phyloP scores from a whole-genome alignment of 2,329 filamentous ascomycete genomes.

The Acrocalymma vagum region DNA sequence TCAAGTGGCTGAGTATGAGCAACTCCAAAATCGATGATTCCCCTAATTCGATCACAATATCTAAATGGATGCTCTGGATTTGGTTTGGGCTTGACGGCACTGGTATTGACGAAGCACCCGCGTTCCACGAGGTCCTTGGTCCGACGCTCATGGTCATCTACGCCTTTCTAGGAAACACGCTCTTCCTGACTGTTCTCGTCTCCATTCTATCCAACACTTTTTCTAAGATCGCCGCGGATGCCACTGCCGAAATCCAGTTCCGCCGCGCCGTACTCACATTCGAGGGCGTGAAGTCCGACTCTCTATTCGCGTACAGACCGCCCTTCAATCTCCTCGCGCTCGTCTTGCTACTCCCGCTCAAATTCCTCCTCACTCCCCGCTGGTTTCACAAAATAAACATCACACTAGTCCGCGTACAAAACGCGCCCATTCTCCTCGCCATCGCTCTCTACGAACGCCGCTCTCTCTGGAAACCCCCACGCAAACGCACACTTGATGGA shows the following conservation, averaged over 20 bases:
- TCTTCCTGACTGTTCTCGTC: conserved; percentile 88
- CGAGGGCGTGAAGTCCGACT: conserved; percentile 85
- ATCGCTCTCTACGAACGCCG: conserved; percentile 77
- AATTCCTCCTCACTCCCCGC: conserved; percentile 78
- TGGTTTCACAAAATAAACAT: conserved; percentile 95
- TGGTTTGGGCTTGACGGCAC: conserved; percentile 86
- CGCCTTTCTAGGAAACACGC: conserved; percentile 84
- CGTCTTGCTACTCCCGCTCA: conserved; percentile 76
- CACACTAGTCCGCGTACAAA: conserved; percentile 75
- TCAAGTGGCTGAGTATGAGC: conserved; percentile 74
- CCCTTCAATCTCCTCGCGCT: conserved; percentile 86
- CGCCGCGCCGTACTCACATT: conserved; percentile 82
- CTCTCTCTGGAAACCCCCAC: conserved; percentile 68
- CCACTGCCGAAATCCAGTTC: conserved; percentile 84
- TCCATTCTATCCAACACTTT: conserved; percentile 89
- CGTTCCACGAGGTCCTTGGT: conserved; percentile 82
- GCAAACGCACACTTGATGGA: conserved; percentile 29
- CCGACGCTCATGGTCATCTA: conserved; percentile 84
- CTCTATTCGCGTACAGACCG: conserved; percentile 82
- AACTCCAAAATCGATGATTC: conserved; percentile 38
- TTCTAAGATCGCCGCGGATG: conserved; percentile 77
- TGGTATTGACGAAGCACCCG: conserved; percentile 64
- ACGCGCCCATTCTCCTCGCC: conserved; percentile 76
- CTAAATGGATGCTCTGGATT: conserved; percentile 92
- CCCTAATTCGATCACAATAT: conserved; percentile 73